These are phyloP conservation scores for Acanthamoeba royreba DNA, from an alignment of 208 protist genomes.

Conservation along the genomic window DNA sequence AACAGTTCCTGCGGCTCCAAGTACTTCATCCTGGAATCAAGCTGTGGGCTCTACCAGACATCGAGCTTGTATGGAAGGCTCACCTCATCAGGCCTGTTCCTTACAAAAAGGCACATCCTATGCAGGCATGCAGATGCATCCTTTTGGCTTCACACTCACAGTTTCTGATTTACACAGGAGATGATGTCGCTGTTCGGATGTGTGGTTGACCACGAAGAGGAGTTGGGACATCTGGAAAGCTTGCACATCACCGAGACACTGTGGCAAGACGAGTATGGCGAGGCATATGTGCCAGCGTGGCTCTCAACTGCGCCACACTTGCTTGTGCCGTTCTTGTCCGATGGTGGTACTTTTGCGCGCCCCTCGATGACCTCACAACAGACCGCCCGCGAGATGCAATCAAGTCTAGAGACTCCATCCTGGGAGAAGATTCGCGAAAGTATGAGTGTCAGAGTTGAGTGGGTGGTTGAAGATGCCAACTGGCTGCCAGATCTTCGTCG, in stretches of 20 bases:
- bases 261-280: neutral
- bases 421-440: neutral
- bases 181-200: neutral
- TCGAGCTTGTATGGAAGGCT: neutral
- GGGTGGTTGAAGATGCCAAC: neutral
- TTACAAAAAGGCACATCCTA: neutral
- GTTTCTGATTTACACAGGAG: no score
- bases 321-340: neutral
- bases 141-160: no score
- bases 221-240: neutral
- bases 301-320: neutral
- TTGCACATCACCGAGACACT: neutral
- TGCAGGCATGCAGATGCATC: no score
- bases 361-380: neutral
- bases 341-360: neutral
- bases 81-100: neutral
- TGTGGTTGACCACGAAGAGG: neutral
- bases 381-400: no score
- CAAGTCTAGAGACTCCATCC: neutral
- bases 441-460: neutral
- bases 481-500: neutral
- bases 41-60: neutral
- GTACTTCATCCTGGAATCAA: neutral
- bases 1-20: neutral
- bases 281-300: neutral